Conservation (phyloP, 495 filamentous ascomycete species). For the Penicillium psychrofluorescens region DNA sequence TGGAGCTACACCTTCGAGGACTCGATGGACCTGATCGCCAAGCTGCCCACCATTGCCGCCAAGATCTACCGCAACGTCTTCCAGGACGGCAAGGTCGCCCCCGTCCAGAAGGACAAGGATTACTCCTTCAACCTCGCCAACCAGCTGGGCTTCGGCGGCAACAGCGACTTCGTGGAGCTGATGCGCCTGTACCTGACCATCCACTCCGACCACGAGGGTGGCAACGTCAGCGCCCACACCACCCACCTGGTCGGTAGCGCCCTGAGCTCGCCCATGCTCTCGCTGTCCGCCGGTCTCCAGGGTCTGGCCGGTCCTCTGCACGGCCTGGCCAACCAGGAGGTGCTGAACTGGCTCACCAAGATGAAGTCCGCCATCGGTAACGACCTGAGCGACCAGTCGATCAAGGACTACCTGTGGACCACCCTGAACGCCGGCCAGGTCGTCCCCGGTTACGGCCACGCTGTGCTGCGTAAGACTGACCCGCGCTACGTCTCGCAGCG, state of each 20-base stretch:
- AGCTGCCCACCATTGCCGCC: slow-evolving; percentile 94
- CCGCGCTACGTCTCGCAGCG: slow-evolving; percentile 97
- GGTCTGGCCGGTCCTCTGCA: slow-evolving; percentile 96
- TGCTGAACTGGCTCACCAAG: slow-evolving; percentile 95
- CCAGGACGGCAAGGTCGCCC: slow-evolving; percentile 96
- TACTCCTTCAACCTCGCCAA: slow-evolving; percentile 98
- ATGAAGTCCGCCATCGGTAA: slow-evolving; percentile 96
- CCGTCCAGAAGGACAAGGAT: slow-evolving; percentile 96
- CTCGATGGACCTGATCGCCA: slow-evolving; percentile 99
- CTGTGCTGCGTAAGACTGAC: slow-evolving; percentile 98
- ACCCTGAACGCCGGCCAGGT: slow-evolving; percentile 93
- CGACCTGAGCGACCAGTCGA: slow-evolving; percentile 88
- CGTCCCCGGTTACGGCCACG: slow-evolving; percentile 96
- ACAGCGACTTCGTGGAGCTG: slow-evolving; percentile 95
- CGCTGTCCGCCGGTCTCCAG: slow-evolving; percentile 90
- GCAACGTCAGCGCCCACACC: slow-evolving; percentile 96
- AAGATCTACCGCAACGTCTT: slow-evolving; percentile 99
- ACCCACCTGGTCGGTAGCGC: slow-evolving; percentile 96
- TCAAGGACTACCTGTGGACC: slow-evolving; percentile 96
- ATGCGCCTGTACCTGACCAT: slow-evolving; percentile 98
- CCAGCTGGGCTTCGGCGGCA: slow-evolving; percentile 91
- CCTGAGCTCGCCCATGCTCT: slow-evolving; percentile 95
- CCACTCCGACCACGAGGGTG: slow-evolving; percentile 98
- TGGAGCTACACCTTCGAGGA: slow-evolving; percentile 99
- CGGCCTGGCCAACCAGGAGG: slow-evolving; percentile 98